Base-by-base conservation (phyloP, 1,139 yeast genomes). In the Protomyces inouyei region DNA sequence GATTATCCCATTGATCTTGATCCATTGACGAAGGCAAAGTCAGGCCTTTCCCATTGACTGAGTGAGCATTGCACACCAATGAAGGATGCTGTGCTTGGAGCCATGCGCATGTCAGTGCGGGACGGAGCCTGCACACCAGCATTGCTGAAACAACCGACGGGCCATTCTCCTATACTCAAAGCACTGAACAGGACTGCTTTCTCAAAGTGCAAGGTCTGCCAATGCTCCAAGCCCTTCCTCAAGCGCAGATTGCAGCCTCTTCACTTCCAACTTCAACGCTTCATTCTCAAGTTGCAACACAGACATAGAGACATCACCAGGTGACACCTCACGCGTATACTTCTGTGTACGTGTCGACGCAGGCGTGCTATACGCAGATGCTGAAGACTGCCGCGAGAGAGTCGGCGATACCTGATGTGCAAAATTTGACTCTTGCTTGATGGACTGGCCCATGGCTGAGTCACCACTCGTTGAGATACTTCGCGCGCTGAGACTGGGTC, bases 201-300 rank as follows among this genome's bases (percentile, higher is more conserved):
- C 1, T 43, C 25, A 57, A 14, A 57, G 52, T 12, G 35, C 55
- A 14, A 57, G 51, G 6, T 28, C 55, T 10, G 63, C 63, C 12
- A 59, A 40, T 9, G 57, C 63, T 2, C 63, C 63, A 36, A 59
- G 53, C 40, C 63, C 63, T 10, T 59, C 63, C 18, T 59, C 63
- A 38, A 59, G 45, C n/a, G 46, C 63, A 52, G 32, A 16, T n/a
- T 40, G 52, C 57, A 59, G 36, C n/a, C 63, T 38, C 38, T 28
- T 28, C 38, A 59, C 63, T 35, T 59, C 57, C 21, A 38, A 18
- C 45, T 28, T 23, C 53, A 59, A 38, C 23, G 56, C 63, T 14
- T 21, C 57, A 52, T 59, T 59, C 53, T 59, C 63, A 16, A 25
- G 57, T n/a, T 40, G 37, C 21, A 59, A 23, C 1, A 40, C 57